Base-by-base conservation (phyloP, 2,329 filamentous ascomycete species). In the Trichoderma polysporum region DNA sequence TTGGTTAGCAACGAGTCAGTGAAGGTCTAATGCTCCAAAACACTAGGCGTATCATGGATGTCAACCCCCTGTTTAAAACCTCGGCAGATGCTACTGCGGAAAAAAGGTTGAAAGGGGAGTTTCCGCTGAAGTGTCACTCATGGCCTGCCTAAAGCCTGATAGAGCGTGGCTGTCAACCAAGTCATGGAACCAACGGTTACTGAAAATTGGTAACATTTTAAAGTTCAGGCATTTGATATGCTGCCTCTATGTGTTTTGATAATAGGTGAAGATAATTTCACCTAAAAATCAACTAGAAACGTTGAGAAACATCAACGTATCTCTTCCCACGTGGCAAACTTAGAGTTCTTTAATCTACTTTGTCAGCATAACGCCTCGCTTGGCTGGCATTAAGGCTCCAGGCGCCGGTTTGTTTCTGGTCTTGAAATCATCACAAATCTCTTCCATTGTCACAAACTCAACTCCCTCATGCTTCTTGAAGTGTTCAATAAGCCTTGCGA, bases 41-140 rank as follows among this genome's bases (percentile, higher is more conserved):
- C 59, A 35, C 47, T 62, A 52, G 59, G 59, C 47, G 47, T 62
- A 53, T 62, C 47, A 62, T 31, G 47, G 33, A 62, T 50, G 58
- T 19, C 57, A 49, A 39, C 47, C 59, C 59, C 35, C 25, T 53
- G n/a, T 10, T 53, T 53, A 17, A 47, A 31, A 31, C 33, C n/a
- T 60, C 57, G 56, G 41, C 57, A 60, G 29, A 25, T 35, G 12
- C 41, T 45, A 4, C 39, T 19, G 13, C 2, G 17, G 5, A 17
- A 17, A 19, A 17, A 50, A 29, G 17, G 25, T 9, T 15, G 7
- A 12, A 45, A 19, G 41, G 41, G 22, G 4, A 45, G n/a, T 19
- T 19, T 22, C 41, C n/a, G 39, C n/a, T 45, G 5, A n/a, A 45
- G 19, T 3, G 1, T 8, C 12, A 19, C 39, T 19, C 9, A 4